Conservation (phyloP, 305 asterid species). For the Striga hermonthica region DNA sequence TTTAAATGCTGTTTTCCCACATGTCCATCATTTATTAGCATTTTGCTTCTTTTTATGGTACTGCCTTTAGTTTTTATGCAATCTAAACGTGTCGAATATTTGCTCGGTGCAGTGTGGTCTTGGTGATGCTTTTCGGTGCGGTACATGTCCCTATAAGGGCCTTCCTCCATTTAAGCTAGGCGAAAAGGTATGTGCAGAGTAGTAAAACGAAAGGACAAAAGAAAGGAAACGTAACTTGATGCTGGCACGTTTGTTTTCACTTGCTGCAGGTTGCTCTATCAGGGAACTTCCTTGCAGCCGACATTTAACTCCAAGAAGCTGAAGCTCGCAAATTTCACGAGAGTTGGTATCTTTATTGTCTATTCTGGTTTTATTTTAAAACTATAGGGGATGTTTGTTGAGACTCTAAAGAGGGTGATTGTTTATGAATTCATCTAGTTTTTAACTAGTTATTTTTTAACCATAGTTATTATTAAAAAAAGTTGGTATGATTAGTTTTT, state of each 20-base stretch:
- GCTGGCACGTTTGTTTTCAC: slow-evolving; percentile 17
- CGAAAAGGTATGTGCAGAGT: slow-evolving; percentile 57
- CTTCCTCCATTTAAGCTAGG: slow-evolving; percentile 85
- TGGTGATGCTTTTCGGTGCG: slow-evolving; percentile 94
- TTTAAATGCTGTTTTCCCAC: background rate
- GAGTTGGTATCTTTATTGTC: slow-evolving; percentile 1
- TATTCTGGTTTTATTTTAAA: slow-evolving; percentile 6
- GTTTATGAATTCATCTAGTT: too few relatives aligned
- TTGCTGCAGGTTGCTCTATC: slow-evolving; percentile 59
- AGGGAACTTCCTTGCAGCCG: slow-evolving; percentile 72
- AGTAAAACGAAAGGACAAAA: background rate
- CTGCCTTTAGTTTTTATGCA: background rate
- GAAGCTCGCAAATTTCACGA: background rate
- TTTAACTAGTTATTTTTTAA: too few relatives aligned
- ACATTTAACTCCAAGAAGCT: slow-evolving; percentile 41
- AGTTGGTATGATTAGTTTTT: too few relatives aligned
- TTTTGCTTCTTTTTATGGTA: background rate
- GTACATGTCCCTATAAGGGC: slow-evolving; percentile 95
- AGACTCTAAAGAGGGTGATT: too few relatives aligned
- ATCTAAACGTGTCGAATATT: slow-evolving; percentile 4
- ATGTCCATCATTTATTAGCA: background rate
- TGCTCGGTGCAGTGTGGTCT: slow-evolving; percentile 70
- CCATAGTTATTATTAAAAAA: too few relatives aligned
- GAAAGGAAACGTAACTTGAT: background rate
- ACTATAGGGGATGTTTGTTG: background rate